Percentiles rank a stretch among this genome's conserved stretches.
phyloP scores from a whole-genome alignment of 2,329 filamentous ascomycete genomes.

The Phialophora tarda region DNA sequence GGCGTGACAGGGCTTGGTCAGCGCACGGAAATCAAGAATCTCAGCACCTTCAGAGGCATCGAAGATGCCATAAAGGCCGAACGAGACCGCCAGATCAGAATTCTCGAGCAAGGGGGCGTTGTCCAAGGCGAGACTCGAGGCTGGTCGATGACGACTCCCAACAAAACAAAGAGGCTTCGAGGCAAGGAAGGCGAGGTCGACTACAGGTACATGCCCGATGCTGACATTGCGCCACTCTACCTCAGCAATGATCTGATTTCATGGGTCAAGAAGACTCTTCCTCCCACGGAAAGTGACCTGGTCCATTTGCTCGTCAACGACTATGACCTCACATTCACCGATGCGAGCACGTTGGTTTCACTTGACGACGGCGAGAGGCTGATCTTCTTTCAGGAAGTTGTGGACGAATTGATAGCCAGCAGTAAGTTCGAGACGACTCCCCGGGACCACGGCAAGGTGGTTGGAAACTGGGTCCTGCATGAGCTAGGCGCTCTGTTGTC shows the following conservation, averaged over 20 bases:
- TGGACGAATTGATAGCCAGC: constrained; percentile 45
- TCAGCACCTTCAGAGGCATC: constrained; percentile 92
- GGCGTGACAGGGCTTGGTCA: constrained; percentile 73
- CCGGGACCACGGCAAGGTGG: constrained; percentile 53
- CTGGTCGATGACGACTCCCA: constrained; percentile 79
- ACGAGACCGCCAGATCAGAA: constrained; percentile 80
- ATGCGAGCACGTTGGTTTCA: constrained; percentile 78
- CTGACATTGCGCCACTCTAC: constrained; percentile 80
- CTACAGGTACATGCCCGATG: constrained; percentile 98
- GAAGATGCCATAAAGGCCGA: constrained; percentile 94
- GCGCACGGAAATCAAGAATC: constrained; percentile 95
- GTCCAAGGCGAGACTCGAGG: constrained; percentile 88
- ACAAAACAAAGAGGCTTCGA: constrained; percentile 78
- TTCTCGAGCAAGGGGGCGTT: constrained; percentile 75
- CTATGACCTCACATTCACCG: constrained; percentile 76
- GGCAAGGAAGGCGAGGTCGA: constrained; percentile 97
- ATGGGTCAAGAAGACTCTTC: constrained; percentile 67
- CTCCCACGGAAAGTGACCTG: constrained; percentile 73
- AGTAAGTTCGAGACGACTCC: constrained; percentile 41
- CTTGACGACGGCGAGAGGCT: constrained; percentile 79
- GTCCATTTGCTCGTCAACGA: constrained; percentile 65
- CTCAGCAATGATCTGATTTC: constrained; percentile 73
- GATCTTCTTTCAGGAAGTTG: constrained; percentile 71
- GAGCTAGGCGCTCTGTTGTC: constrained; percentile 70
- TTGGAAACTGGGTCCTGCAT: constrained; percentile 74